Conservation (phyloP, 495 filamentous ascomycete genomes). For the Neurospora sp. region DNA sequence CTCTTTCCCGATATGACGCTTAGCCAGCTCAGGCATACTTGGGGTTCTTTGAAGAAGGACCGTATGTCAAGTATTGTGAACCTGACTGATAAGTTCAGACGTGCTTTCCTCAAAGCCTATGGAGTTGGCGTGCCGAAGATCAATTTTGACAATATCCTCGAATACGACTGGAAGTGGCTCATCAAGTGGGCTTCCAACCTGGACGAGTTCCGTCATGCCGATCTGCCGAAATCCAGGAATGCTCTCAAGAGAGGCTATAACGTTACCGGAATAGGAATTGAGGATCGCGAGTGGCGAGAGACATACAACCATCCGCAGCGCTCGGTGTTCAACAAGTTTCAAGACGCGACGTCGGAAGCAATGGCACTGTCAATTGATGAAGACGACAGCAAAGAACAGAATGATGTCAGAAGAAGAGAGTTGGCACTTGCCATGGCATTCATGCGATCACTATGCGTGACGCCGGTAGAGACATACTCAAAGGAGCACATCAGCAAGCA, state of each 20-base stretch:
- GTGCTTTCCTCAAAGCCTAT: conserved; percentile 68
- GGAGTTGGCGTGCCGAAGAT: conserved; percentile 55
- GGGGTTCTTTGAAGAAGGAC: conserved; percentile 46
- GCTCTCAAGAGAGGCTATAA: conserved; percentile 21
- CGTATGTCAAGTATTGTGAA: conserved; percentile 53
- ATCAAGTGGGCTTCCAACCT: conserved; percentile 57
- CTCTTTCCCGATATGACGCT: conserved; percentile 52
- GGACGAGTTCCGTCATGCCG: conserved; percentile 23
- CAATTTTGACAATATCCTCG: conserved; percentile 57
- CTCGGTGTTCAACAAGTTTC: conserved; percentile 36
- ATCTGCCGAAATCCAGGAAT: conserved; percentile 28
- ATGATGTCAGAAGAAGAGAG: conserved; percentile 2
- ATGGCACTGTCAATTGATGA: conserved; percentile 14
- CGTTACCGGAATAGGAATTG: conserved; percentile 20
- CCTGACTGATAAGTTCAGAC: conserved; percentile 68
- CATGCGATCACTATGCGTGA: conserved; percentile 24
- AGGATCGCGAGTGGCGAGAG: conserved; percentile 38
- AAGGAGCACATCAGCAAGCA: conserved; percentile 26
- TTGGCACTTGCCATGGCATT: conserved; percentile 22
- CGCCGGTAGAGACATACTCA: conserved; percentile 24
- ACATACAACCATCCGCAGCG: conserved; percentile 30
- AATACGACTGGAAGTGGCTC: conserved; percentile 67
- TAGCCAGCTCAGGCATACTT: conserved; percentile 49
- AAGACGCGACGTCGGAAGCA: conserved; percentile 29
- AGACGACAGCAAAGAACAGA: neutral